Percentiles rank a stretch among this genome's conserved stretches.
Evolutionary conservation across 1,284 basidiomycete genomes (phyloP).

Genomic region (Porodaedalea pini): DNA sequence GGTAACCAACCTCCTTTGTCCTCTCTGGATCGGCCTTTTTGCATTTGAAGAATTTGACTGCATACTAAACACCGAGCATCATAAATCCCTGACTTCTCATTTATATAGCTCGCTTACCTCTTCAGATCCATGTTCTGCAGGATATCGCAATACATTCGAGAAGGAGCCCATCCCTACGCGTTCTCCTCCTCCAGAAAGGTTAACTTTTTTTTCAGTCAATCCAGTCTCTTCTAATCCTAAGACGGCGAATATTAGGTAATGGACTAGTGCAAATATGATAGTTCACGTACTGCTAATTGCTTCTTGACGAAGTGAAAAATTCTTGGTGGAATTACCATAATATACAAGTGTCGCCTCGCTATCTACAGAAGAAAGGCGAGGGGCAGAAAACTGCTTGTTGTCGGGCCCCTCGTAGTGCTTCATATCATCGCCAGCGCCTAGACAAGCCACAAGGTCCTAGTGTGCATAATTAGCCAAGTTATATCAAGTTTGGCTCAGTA

Average conservation of each 20-base stretch:
- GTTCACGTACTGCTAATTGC: not conserved
- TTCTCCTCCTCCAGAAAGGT: not conserved
- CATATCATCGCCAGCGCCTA: too few relatives aligned
- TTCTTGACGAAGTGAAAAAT: not conserved
- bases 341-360: too few relatives aligned
- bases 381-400: too few relatives aligned
- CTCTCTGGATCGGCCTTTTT: not conserved
- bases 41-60: not conserved
- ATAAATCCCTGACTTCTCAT: not conserved
- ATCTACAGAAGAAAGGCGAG: too few relatives aligned
- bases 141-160: not conserved
- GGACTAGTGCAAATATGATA: not conserved
- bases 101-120: not conserved
- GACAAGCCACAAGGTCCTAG: too few relatives aligned
- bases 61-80: not conserved
- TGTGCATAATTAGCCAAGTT: too few relatives aligned
- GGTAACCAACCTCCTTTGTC: not conserved
- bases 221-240: not conserved
- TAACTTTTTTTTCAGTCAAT: not conserved
- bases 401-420: too few relatives aligned
- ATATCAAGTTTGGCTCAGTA: not conserved
- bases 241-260: not conserved
- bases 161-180: not conserved
- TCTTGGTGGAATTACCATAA: too few relatives aligned
- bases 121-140: not conserved